These are phyloP conservation scores for Trametes sanguinea DNA, from an alignment of 768 basidiomycete species.

Conservation along the genomic window DNA sequence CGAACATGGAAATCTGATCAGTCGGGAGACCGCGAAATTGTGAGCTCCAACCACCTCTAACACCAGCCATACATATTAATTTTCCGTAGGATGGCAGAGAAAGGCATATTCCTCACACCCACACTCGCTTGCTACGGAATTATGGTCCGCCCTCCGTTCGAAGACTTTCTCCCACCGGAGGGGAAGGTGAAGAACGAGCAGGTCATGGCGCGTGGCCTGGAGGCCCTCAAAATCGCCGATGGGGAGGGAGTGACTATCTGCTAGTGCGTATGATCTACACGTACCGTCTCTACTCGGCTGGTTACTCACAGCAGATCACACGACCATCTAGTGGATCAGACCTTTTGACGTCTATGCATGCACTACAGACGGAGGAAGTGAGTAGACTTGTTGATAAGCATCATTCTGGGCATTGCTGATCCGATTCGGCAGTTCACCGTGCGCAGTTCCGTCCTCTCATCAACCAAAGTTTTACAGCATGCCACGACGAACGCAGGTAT, in stretches of 20 bases:
- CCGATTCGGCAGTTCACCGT: constrained; percentile 36
- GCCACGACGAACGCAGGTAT: constrained; percentile 43
- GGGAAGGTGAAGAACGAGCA: constrained; percentile 42
- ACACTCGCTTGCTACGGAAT: constrained; percentile 46
- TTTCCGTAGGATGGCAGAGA: constrained; percentile 39
- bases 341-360: constrained; percentile 62
- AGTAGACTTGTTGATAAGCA: neutral
- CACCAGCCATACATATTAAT: neutral
- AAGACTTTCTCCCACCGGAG: constrained; percentile 41
- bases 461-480: constrained; percentile 40
- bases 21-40: constrained; percentile 40
- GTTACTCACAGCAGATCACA: too few relatives aligned
- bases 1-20: constrained; percentile 50
- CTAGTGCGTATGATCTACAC: constrained; percentile 33
- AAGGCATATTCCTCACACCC: constrained; percentile 46
- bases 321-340: constrained; percentile 23
- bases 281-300: neutral
- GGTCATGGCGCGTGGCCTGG: constrained; percentile 43
- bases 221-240: constrained; percentile 44
- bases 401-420: neutral
- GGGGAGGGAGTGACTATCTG: constrained; percentile 44
- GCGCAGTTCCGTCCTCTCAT: constrained; percentile 38
- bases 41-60: constrained; percentile 8
- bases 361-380: constrained; percentile 55
- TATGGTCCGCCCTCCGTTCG: constrained; percentile 45